phyloP scores from a whole-genome alignment of 2,329 filamentous ascomycete species.

The Botryotinia convoluta region DNA sequence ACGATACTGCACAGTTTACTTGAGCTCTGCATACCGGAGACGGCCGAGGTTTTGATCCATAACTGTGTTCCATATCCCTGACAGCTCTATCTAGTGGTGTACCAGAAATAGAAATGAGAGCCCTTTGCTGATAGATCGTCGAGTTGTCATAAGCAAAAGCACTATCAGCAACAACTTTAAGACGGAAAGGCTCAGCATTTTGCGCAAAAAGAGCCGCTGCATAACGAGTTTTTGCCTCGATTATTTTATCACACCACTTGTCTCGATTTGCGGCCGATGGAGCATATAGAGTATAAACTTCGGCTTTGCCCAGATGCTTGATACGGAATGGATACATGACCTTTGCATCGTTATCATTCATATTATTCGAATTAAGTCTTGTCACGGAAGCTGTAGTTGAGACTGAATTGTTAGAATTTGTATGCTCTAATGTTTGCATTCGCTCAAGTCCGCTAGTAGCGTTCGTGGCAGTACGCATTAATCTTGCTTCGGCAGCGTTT shows the following conservation, averaged over 20 bases:
- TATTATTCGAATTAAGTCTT: slow-evolving; percentile 46
- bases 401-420: slow-evolving; percentile 64
- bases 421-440: slow-evolving; percentile 62
- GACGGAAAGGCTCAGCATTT: slow-evolving; percentile 91
- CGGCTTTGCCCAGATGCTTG: slow-evolving; percentile 85
- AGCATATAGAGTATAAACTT: slow-evolving; percentile 89
- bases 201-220: slow-evolving; percentile 85
- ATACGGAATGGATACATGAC: slow-evolving; percentile 87
- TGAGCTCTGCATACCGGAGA: slow-evolving; percentile 76
- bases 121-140: slow-evolving; percentile 52
- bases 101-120: slow-evolving; percentile 76
- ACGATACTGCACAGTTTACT: slow-evolving; percentile 92
- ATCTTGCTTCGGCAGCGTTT: slow-evolving; percentile 55
- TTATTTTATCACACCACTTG: slow-evolving; percentile 92
- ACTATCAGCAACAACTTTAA: slow-evolving; percentile 88
- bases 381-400: slow-evolving; percentile 48
- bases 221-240: slow-evolving; percentile 91
- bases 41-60: slow-evolving; percentile 68
- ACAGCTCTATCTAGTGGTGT: slow-evolving; percentile 92
- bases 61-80: slow-evolving; percentile 77
- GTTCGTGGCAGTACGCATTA: slow-evolving; percentile 40
- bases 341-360: slow-evolving; percentile 44
- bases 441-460: slow-evolving; percentile 38
- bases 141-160: slow-evolving; percentile 74
- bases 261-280: slow-evolving; percentile 69